Base-by-base conservation (phyloP, 495 filamentous ascomycete genomes). In the Clohesyomyces aquaticus region DNA sequence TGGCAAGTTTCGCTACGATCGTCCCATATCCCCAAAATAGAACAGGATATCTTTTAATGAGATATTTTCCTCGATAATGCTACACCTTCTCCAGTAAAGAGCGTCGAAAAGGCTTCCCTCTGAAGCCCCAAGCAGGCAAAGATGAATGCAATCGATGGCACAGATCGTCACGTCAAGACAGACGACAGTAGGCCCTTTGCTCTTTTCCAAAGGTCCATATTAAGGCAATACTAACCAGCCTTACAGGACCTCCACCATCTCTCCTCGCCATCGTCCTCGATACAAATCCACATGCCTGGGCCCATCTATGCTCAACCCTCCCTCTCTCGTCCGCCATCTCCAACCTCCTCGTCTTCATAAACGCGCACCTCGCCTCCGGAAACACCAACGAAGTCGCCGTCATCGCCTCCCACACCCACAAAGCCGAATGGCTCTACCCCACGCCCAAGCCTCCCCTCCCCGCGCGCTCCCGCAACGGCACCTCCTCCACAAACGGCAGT, bases 231-330 rank as follows among this genome's bases (percentile, higher is more conserved):
- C 12, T 47, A 12, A 32, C 41, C 42, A 28, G 42, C 26, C 19
- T 21, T 53, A 51, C 38, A 88, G 88, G 85, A 58, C 86, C 87
- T 49, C 78, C 89, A 3, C 91, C 95, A 0, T 96, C 94, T 27
- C 86, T 98, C 42, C 84, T 96, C 53, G 89, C 90, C 61, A 86
- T 98, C 71, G 83, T 98, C 75, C 82, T 98, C 78, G 94, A 98
- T 78, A 96, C 94, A 43, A 98, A 98, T 72, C 95, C 94, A 1
- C 89, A 89, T 68, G 91, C 94, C 73, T 98, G 94, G 94, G 85
- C 89, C 3, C 80, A 89, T 49, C 83, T 98, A 59, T 76, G 84
- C 65, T 75, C 85, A 61, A 85, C 83, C 3, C 88, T 98, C n/a
- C 84, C 94, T 28, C 82, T 98, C 63, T 86, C 88, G 55, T 88